These are phyloP conservation scores for Kernera saxatilis DNA, from an alignment of 345 rosid species.

Conservation along the genomic window DNA sequence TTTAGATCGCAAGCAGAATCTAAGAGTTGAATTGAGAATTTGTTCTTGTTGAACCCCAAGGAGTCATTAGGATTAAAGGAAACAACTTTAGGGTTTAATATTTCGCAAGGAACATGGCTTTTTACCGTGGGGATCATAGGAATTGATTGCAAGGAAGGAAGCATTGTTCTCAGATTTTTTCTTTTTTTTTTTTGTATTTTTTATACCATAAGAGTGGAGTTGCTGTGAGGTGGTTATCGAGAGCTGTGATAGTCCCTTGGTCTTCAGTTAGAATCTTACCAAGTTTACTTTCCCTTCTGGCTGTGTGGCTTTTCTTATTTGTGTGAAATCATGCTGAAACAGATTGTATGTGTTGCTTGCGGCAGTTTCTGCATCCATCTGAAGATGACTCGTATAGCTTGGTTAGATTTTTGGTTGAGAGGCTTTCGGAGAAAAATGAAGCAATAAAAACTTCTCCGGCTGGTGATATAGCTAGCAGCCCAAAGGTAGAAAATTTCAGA, in stretches of 20 bases:
- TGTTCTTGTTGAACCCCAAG: not conserved
- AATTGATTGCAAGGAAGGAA: not conserved
- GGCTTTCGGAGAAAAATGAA: constrained; percentile 43
- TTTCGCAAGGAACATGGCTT: not conserved
- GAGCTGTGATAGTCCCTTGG: not conserved
- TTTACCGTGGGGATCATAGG: not conserved
- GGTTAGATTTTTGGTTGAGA: constrained; percentile 67
- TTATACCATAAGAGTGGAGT: not conserved
- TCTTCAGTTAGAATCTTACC: not conserved
- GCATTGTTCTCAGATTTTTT: not conserved
- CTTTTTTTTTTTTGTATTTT: not conserved
- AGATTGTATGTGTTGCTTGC: constrained; percentile 63
- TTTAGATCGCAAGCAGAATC: not conserved
- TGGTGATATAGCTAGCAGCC: constrained; percentile 19
- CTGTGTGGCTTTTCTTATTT: constrained; percentile 39
- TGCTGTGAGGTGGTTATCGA: not conserved
- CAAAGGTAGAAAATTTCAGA: constrained; percentile 17
- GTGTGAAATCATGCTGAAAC: constrained; percentile 52
- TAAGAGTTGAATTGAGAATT: not conserved
- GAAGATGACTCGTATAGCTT: constrained; percentile 60
- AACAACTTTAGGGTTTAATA: not conserved
- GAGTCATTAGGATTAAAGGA: not conserved
- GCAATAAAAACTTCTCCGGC: constrained; percentile 25
- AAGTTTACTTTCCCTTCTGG: not conserved
- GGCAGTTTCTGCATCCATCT: constrained; percentile 82